Evolutionary conservation across 2,329 filamentous ascomycete genomes (phyloP), one percentile per base, ranked within the genome.

Genomic region (Fusarium sp.): DNA sequence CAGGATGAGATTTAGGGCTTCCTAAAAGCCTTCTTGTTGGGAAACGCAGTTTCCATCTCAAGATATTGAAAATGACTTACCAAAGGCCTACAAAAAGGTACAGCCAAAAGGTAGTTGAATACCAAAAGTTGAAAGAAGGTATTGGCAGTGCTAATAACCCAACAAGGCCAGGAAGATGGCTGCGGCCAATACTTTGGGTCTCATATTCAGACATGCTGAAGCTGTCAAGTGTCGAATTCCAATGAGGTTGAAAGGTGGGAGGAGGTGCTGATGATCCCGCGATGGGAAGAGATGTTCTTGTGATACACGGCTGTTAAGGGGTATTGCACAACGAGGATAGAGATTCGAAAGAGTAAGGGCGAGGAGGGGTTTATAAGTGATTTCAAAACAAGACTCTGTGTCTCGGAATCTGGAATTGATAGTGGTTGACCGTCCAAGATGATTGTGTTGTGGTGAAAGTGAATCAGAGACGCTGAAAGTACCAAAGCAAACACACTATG

Each of bases 81-180:
- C 87, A 89, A 41, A 88, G 77, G 36, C 82, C 67, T 73, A 80
- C 80, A 66, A 86, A 86, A 10, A 82, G 74, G 67, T 79, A 84
- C 66, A 82, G 78, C 87, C 87, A 89, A 71, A 88, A 88, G 8
- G 74, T 81, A 24, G 85, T 80, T 28, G 86, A 86, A 63, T 82
- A 78, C 74, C 83, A 78, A 65, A 87, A 83, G 61, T 80, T 79
- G 63, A 76, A 66, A 10, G 78, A 79, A 9, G 76, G 77, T 32
- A 74, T 52, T 18, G 72, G 67, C 26, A 73, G 59, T 34, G 70
- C 66, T 44, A 77, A 48, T 44, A 73, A 55, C 34, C 67, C 68
- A 24, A 68, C 67, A 24, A 80, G 62, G 34, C 66, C 57, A 45
- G 66, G 63, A 57, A 75, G 41, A 44, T 62, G 51, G 63, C 63